A percentile compares a stretch with the other conserved stretches of the same genome.
These are phyloP conservation scores for Ogataea degrootiae DNA, from an alignment of 805 yeast genomes.

Conservation along the genomic window DNA sequence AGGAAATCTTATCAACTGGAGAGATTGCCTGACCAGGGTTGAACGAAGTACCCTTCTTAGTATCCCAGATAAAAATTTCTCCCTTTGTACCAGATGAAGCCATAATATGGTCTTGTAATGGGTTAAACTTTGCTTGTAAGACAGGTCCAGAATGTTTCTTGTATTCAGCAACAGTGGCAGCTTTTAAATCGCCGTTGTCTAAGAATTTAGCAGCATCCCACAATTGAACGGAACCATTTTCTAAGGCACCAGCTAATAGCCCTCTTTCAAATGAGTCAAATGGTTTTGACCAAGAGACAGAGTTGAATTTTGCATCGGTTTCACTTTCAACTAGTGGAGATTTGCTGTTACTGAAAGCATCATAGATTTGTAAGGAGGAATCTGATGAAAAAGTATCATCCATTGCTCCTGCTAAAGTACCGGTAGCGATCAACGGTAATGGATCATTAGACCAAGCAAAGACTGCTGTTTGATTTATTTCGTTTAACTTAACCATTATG, in stretches of 20 bases:
- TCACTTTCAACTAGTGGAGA: constrained; percentile 41
- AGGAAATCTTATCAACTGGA: constrained; percentile 73
- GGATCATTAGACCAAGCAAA: constrained; percentile 89
- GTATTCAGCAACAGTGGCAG: constrained; percentile 47
- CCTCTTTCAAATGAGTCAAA: constrained; percentile 45
- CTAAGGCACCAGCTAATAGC: constrained; percentile 83
- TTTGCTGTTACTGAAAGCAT: constrained; percentile 43
- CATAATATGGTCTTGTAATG: constrained; percentile 61
- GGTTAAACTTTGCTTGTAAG: constrained; percentile 71
- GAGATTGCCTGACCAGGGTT: constrained; percentile 76
- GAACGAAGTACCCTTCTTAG: constrained; percentile 50
- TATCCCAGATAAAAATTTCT: constrained; percentile 88
- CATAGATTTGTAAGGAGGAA: constrained; percentile 77
- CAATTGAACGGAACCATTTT: constrained; percentile 71
- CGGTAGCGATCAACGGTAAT: constrained; percentile 78
- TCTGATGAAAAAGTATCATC: constrained; percentile 81
- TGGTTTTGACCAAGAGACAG: constrained; percentile 76
- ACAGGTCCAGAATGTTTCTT: constrained; percentile 66
- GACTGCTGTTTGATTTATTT: constrained; percentile 82
- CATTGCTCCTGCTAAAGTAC: constrained; percentile 94
- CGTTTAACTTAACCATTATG: constrained; percentile 75
- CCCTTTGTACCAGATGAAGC: constrained; percentile 89
- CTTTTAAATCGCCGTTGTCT: constrained; percentile 35
- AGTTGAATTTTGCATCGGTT: constrained; percentile 64
- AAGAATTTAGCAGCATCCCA: constrained; percentile 62